These are phyloP conservation scores for Zygosaccharomyces kombuchaensis DNA, from an alignment of 805 yeast genomes.

Conservation along the genomic window DNA sequence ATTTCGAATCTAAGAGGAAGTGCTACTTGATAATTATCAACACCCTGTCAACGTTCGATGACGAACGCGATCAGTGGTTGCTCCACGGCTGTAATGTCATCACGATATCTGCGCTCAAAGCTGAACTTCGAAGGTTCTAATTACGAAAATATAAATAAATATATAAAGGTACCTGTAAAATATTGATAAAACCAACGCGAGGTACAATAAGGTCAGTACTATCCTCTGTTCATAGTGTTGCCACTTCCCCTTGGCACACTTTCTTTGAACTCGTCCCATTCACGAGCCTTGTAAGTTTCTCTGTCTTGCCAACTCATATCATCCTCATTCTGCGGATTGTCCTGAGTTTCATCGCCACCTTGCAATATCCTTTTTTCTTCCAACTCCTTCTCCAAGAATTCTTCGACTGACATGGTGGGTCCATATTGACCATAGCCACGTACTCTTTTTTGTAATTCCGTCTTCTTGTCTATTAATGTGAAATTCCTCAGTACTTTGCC, in stretches of 20 bases:
- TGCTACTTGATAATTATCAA: conserved; percentile 28
- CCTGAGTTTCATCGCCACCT: conserved; percentile 40
- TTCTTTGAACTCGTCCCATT: conserved; percentile 94
- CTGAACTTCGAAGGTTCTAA: conserved; percentile 13
- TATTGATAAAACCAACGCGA: not conserved
- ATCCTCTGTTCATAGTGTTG: conserved; percentile 68
- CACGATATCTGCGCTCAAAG: conserved; percentile 28
- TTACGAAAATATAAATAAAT: conserved; percentile 6
- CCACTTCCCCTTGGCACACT: conserved; percentile 86
- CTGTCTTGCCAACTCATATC: conserved; percentile 53
- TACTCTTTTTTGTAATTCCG: conserved; percentile 58
- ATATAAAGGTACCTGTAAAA: conserved; percentile 2
- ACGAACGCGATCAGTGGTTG: conserved; percentile 30
- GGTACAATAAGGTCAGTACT: not conserved
- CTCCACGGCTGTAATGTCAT: conserved; percentile 24
- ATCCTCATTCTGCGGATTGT: conserved; percentile 45
- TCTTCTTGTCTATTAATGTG: conserved; percentile 58
- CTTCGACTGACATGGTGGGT: conserved; percentile 95
- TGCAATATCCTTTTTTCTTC: conserved; percentile 75
- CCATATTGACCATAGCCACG: conserved; percentile 88
- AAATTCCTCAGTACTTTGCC: conserved; percentile 86
- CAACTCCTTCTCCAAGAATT: conserved; percentile 79
- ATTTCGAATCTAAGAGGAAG: conserved; percentile 14
- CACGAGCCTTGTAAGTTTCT: conserved; percentile 70
- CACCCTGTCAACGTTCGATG: conserved; percentile 26